Evolutionary conservation across 2,329 filamentous ascomycete genomes (phyloP).

Genomic region (Paraconiothyrium brasiliense): DNA sequence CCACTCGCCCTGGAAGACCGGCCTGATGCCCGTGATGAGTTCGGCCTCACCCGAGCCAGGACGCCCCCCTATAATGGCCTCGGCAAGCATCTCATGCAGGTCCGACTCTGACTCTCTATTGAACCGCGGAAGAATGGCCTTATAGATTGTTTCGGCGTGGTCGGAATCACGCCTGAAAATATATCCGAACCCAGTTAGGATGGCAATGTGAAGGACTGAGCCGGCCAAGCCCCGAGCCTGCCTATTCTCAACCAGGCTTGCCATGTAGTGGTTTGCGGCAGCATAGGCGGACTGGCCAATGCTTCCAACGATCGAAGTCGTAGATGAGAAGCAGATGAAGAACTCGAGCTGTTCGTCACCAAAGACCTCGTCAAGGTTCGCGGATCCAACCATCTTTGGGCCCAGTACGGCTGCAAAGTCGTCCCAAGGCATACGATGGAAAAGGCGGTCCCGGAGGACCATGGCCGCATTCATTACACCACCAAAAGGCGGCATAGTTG

Average conservation of each 20-base stretch:
- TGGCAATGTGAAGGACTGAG: neutral
- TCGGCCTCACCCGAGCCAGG: constrained; percentile 5
- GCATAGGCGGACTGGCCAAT: constrained; percentile 27
- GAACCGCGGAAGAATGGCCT: constrained; percentile 2
- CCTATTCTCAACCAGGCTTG: constrained; percentile 45
- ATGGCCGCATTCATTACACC: neutral
- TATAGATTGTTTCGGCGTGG: neutral
- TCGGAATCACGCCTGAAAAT: neutral
- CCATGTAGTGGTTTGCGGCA: constrained; percentile 51
- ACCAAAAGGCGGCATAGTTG: neutral
- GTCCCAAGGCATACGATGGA: neutral
- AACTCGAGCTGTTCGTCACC: constrained; percentile 26
- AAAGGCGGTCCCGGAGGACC: constrained; percentile 5
- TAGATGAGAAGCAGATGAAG: constrained; percentile 32
- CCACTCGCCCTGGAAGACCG: neutral
- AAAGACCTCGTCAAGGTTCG: constrained; percentile 26
- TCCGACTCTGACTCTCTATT: constrained; percentile 21
- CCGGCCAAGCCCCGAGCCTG: constrained; percentile 12
- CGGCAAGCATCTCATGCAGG: constrained; percentile 26
- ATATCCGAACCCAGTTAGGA: neutral
- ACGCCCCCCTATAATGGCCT: constrained; percentile 20
- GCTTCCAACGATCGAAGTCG: constrained; percentile 18
- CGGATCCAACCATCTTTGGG: constrained; percentile 30
- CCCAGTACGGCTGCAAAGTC: neutral
- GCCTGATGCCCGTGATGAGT: neutral